Base-by-base conservation (phyloP, 768 basidiomycete genomes). In the Kondoa malvinella region DNA sequence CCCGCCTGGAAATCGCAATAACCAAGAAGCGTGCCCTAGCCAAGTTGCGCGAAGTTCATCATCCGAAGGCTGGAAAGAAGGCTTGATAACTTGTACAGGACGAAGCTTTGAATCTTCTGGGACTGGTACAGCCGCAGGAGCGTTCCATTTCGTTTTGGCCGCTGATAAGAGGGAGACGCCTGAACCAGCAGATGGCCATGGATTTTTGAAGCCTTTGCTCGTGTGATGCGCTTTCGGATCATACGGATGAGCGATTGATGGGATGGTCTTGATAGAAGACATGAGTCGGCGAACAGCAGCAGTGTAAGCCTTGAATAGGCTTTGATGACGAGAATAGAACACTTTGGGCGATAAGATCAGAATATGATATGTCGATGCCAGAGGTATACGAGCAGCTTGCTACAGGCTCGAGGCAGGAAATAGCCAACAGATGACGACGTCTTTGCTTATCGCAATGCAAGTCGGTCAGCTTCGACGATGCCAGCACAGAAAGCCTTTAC, bases 401-500 rank as follows among this genome's bases (percentile, higher is more conserved):
- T n/a, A n/a, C n/a, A n/a, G n/a, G n/a, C n/a, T n/a, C n/a, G n/a
- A n/a, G n/a, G n/a, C n/a, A n/a, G n/a, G n/a, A n/a, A n/a, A n/a
- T n/a, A n/a, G n/a, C n/a, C n/a, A n/a, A n/a, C n/a, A n/a, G n/a
- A n/a, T n/a, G n/a, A n/a, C n/a, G n/a, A n/a, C n/a, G n/a, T n/a
- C n/a, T n/a, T n/a, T n/a, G n/a, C n/a, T n/a, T n/a, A n/a, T n/a
- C n/a, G n/a, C n/a, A n/a, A n/a, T n/a, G n/a, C n/a, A n/a, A n/a
- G n/a, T n/a, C n/a, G n/a, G n/a, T n/a, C 25, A 56, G 32, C 15
- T 25, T 17, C 58, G n/a, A n/a, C n/a, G 12, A 69, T 69, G 69
- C 69, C 69, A 29, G 66, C 32, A 26, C 69, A 69, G 50, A 69
- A 67, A 31, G 64, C 66, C 4, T 34, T 69, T 30, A 69, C 69